phyloP scores from a whole-genome alignment of 2,329 filamentous ascomycete genomes.

The Decorospora gaudefroyi region DNA sequence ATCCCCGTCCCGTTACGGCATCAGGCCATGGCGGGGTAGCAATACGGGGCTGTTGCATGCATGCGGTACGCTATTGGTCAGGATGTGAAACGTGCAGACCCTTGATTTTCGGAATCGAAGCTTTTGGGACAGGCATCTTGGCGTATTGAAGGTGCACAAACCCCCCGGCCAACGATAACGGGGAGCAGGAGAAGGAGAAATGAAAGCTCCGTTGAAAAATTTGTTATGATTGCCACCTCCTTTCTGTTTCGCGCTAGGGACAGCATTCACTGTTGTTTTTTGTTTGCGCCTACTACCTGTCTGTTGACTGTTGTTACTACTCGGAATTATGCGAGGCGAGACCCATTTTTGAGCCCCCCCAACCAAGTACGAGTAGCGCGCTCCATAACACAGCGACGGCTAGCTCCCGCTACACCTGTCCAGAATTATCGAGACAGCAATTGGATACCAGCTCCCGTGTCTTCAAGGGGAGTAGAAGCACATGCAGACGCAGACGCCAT shows the following conservation, averaged over 20 bases:
- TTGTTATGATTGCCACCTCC: slow-evolving; percentile 17
- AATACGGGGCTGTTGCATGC: slow-evolving; percentile 15
- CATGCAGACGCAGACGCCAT: too few relatives aligned
- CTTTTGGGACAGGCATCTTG: slow-evolving; percentile 26
- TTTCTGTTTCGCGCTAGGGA: slow-evolving; percentile 1
- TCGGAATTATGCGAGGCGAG: slow-evolving; percentile 25
- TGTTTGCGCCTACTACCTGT: too few relatives aligned
- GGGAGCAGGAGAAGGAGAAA: not conserved
- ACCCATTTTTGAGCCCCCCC: slow-evolving; percentile 17
- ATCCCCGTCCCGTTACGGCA: too few relatives aligned
- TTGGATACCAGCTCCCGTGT: slow-evolving; percentile 1
- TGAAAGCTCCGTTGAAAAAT: not conserved
- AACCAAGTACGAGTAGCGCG: slow-evolving; percentile 18
- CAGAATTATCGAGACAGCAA: slow-evolving; percentile 18
- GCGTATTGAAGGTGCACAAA: slow-evolving; percentile 51
- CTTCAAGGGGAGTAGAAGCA: slow-evolving; percentile 1
- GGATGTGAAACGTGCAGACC: slow-evolving; percentile 14
- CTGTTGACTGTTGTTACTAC: too few relatives aligned
- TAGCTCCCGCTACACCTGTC: slow-evolving; percentile 34
- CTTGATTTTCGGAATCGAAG: slow-evolving; percentile 14
- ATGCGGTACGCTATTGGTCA: slow-evolving; percentile 18
- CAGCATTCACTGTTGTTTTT: too few relatives aligned
- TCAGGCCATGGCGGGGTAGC: slow-evolving; percentile 24
- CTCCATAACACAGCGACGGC: slow-evolving; percentile 25
- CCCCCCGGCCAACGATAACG: slow-evolving; percentile 32